Evolutionary conservation across 768 basidiomycete species (phyloP).

Genomic region (Leucogyrophana mollusca): DNA sequence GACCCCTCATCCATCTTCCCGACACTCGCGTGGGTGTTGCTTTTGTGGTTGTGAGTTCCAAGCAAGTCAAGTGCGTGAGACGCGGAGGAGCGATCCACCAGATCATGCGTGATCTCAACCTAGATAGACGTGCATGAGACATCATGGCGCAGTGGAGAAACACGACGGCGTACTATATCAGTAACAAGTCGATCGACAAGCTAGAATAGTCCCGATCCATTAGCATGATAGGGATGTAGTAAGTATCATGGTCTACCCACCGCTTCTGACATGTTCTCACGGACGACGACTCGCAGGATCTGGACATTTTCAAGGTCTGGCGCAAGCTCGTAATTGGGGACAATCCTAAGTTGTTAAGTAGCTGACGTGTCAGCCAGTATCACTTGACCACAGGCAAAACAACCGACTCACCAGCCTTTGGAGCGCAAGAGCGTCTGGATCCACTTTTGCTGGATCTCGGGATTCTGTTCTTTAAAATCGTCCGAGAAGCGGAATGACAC

Average conservation of each 20-base stretch:
- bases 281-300: conserved; percentile 63
- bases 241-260: conserved; percentile 29
- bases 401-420: conserved; percentile 38
- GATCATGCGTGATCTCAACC: conserved; percentile 63
- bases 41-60: conserved; percentile 27
- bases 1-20: conserved; percentile 50
- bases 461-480: conserved; percentile 48
- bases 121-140: conserved; percentile 21
- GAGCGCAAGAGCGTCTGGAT: conserved; percentile 49
- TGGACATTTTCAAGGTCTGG: conserved; percentile 49
- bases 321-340: conserved; percentile 60
- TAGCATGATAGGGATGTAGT: conserved; percentile 26
- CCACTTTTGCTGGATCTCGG: conserved; percentile 58
- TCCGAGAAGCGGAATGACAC: conserved; percentile 58
- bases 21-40: conserved; percentile 34
- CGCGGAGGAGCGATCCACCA: conserved; percentile 46
- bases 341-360: conserved; percentile 37
- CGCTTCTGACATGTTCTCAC: conserved; percentile 52
- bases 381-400: not conserved
- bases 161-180: conserved; percentile 55
- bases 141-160: not conserved
- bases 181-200: conserved; percentile 62
- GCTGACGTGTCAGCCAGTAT: not conserved
- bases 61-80: conserved; percentile 50
- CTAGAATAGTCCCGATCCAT: conserved; percentile 27